Evolutionary conservation across 164 flowering plant species (phyloP).

Genomic region (Magnolia kwangsiensis): DNA sequence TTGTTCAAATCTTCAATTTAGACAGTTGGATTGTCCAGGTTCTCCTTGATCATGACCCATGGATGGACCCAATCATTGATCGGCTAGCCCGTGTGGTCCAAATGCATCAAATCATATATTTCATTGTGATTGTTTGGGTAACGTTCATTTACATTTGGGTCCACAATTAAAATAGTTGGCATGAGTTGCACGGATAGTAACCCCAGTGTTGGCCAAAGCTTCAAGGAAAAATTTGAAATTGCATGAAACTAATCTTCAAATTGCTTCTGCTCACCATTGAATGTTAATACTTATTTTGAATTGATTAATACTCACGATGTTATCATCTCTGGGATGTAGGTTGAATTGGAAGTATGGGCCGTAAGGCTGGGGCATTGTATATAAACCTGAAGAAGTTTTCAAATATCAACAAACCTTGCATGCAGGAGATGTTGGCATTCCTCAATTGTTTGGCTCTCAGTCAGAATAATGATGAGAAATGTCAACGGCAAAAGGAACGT

Average conservation of each 20-base stretch:
- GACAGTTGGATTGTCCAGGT: too few species aligned
- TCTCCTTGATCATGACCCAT: too few species aligned
- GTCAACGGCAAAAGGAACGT: constrained; percentile 54
- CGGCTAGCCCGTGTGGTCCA: too few species aligned
- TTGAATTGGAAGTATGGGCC: constrained; percentile 42
- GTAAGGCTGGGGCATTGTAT: constrained; percentile 44
- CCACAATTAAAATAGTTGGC: too few species aligned
- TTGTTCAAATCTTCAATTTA: too few species aligned
- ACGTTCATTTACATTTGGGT: too few species aligned
- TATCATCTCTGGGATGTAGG: neutral
- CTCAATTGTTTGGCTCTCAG: constrained; percentile 69
- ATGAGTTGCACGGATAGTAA: neutral
- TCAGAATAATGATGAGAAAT: constrained; percentile 52
- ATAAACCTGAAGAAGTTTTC: constrained; percentile 23
- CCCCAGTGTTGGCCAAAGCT: neutral
- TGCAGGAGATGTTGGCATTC: constrained; percentile 75
- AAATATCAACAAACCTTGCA: constrained; percentile 32
- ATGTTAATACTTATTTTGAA: neutral
- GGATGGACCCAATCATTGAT: too few species aligned
- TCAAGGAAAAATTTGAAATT: neutral
- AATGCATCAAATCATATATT: too few species aligned
- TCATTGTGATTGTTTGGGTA: too few species aligned
- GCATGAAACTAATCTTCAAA: neutral
- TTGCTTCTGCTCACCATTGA: neutral
- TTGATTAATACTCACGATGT: neutral